A percentile compares a stretch with the other conserved stretches of the same genome.
These are phyloP conservation scores for Tylopilus plumbeoviolaceoides DNA, from an alignment of 768 basidiomycete genomes.

Conservation along the genomic window DNA sequence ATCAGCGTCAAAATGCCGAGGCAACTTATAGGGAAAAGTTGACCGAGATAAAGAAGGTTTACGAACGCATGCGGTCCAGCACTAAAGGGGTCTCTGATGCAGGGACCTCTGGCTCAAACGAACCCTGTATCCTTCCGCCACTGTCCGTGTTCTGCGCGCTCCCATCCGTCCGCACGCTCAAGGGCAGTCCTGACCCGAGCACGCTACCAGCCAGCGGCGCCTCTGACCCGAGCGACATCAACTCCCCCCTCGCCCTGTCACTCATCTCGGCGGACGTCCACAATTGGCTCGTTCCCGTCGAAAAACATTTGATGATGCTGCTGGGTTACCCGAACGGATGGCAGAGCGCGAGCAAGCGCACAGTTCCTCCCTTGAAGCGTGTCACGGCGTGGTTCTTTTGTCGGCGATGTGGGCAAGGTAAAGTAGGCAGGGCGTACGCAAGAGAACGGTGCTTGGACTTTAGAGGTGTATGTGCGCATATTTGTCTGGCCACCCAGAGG, in stretches of 20 bases:
- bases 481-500: constrained; percentile 35
- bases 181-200: constrained; percentile 22
- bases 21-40: constrained; percentile 24
- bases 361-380: constrained; percentile 54
- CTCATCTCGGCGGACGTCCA: constrained; percentile 43
- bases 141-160: constrained; percentile 46
- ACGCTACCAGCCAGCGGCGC: neutral
- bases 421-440: constrained; percentile 31
- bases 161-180: constrained; percentile 39
- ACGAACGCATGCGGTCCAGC: constrained; percentile 42
- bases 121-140: constrained; percentile 36
- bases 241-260: constrained; percentile 30
- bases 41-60: constrained; percentile 38
- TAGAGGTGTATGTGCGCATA: constrained; percentile 53
- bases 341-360: constrained; percentile 43
- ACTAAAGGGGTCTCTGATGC: neutral
- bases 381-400: constrained; percentile 60
- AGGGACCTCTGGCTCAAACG: neutral
- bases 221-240: constrained; percentile 13
- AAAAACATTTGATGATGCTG: constrained; percentile 38
- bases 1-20: constrained; percentile 27
- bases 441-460: constrained; percentile 52
- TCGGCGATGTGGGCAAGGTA: constrained; percentile 40
- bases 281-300: constrained; percentile 46
- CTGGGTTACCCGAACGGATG: constrained; percentile 49